Percentiles rank a stretch among this genome's conserved stretches.
phyloP scores from a whole-genome alignment of 352 stramenopile genomes.

The Pythium aphanidermatum region DNA sequence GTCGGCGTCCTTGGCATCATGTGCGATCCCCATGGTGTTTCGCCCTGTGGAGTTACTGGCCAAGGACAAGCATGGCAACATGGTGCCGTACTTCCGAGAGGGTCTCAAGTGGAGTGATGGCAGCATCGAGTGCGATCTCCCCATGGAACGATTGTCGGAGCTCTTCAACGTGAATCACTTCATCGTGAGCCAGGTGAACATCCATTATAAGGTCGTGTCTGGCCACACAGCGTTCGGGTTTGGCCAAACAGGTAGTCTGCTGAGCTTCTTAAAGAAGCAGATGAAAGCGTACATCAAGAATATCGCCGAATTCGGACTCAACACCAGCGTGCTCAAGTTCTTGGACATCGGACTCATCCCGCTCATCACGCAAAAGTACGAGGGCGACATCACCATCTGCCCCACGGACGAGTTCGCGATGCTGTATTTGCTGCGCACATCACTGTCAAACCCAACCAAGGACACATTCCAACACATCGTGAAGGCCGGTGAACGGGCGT shows the following conservation, averaged over 20 bases:
- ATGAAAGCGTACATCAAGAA: conserved; percentile 90
- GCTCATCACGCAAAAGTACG: conserved; percentile 92
- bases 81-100: conserved; percentile 76
- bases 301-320: conserved; percentile 78
- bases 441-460: conserved; percentile 75
- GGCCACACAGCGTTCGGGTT: conserved; percentile 62
- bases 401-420: conserved; percentile 89
- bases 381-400: conserved; percentile 98
- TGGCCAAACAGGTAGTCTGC: conserved; percentile 76
- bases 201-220: conserved; percentile 84
- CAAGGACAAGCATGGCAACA: conserved; percentile 88
- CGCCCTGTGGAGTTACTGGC: conserved; percentile 92
- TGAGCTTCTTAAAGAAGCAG: conserved; percentile 95
- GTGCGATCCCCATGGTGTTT: conserved; percentile 94
- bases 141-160: conserved; percentile 93
- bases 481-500: conserved; percentile 88
- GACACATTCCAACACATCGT: conserved; percentile 65
- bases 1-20: conserved; percentile 94
- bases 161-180: conserved; percentile 99
- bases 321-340: conserved; percentile 79
- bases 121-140: conserved; percentile 91
- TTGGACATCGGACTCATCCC: conserved; percentile 78
- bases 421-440: conserved; percentile 63
- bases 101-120: conserved; percentile 93
- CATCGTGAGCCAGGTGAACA: conserved; percentile 95